Evolutionary conservation across 305 asterid species (phyloP).

Genomic region (Solanum hybrid): DNA sequence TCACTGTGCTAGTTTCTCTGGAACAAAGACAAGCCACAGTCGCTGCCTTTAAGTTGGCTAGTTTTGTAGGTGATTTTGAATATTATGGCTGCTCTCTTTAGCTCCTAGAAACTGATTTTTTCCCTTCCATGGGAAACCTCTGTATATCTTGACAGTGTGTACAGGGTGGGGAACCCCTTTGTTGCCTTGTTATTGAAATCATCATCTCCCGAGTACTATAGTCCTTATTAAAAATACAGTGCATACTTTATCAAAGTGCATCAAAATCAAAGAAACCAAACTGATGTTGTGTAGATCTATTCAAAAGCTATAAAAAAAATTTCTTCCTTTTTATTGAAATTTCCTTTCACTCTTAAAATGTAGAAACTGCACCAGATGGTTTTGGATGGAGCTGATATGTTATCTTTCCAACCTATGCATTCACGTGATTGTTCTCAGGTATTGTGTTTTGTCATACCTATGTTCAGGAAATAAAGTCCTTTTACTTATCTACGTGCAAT

Average conservation of each 20-base stretch:
- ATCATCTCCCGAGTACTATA: not conserved
- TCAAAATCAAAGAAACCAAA: not conserved
- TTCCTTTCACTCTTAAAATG: slow-evolving; percentile 18
- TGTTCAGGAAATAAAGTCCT: not conserved
- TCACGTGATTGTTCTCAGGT: slow-evolving; percentile 93
- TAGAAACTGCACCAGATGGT: slow-evolving; percentile 76
- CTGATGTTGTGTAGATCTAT: not conserved
- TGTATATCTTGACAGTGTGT: not conserved
- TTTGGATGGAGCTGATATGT: slow-evolving; percentile 64
- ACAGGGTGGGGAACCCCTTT: not conserved
- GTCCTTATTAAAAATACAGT: not conserved
- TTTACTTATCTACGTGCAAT: not conserved
- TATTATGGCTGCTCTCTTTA: not conserved
- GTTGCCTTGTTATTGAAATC: not conserved
- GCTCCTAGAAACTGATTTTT: not conserved
- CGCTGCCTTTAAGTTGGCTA: not conserved
- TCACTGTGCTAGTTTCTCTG: not conserved
- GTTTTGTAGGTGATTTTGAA: not conserved
- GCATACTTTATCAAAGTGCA: not conserved
- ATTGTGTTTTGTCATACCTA: slow-evolving; percentile 10
- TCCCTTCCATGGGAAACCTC: not conserved
- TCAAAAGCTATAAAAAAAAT: not conserved
- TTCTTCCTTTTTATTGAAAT: not conserved
- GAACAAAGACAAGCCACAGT: not conserved
- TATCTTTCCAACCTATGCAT: slow-evolving; percentile 79